Percentiles rank a stretch among this genome's conserved stretches.
Conservation (phyloP, 352 stramenopile species). For the Phytophthora cryptogea region DNA sequence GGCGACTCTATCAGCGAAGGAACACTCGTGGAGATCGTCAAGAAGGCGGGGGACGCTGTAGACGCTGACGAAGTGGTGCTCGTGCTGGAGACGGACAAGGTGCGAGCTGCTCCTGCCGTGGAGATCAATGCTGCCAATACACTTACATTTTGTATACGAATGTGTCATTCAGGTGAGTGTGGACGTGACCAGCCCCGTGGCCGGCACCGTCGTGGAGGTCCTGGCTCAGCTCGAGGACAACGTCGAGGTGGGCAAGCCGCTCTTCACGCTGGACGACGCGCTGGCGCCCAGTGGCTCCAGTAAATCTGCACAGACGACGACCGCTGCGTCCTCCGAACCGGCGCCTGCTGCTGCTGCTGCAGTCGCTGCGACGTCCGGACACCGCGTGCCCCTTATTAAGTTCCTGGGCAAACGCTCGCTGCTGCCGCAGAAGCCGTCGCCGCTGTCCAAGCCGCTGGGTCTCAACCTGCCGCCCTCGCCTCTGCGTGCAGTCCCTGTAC, state of each 20-base stretch:
- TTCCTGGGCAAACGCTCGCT: conserved; percentile 78
- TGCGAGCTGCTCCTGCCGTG: conserved; percentile 38
- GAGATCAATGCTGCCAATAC: neutral
- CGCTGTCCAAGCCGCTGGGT: conserved; percentile 25
- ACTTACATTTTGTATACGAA: conserved; percentile 3
- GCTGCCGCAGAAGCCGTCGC: conserved; percentile 46
- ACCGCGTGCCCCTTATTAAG: conserved; percentile 66
- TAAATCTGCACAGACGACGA: conserved; percentile 20
- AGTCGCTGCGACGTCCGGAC: conserved; percentile 28
- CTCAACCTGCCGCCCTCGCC: conserved; percentile 23
- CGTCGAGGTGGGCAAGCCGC: conserved; percentile 92
- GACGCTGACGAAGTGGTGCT: conserved; percentile 96
- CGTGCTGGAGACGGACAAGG: conserved; percentile 99
- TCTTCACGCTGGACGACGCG: conserved; percentile 95
- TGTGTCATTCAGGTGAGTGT: conserved; percentile 69
- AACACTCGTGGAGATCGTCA: conserved; percentile 96
- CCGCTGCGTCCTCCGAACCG: conserved; percentile 35
- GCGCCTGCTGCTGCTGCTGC: conserved; percentile 34
- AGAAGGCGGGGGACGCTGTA: conserved; percentile 92
- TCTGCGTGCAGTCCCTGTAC: conserved; percentile 33
- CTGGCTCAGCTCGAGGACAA: conserved; percentile 95
- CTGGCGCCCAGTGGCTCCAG: conserved; percentile 36
- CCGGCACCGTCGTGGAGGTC: conserved; percentile 93
- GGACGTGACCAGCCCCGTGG: conserved; percentile 89
- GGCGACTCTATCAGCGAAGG: conserved; percentile 98